A percentile compares a stretch with the other conserved stretches of the same genome.
Evolutionary conservation across 768 basidiomycete genomes (phyloP).

Genomic region (Tricholomella constricta): DNA sequence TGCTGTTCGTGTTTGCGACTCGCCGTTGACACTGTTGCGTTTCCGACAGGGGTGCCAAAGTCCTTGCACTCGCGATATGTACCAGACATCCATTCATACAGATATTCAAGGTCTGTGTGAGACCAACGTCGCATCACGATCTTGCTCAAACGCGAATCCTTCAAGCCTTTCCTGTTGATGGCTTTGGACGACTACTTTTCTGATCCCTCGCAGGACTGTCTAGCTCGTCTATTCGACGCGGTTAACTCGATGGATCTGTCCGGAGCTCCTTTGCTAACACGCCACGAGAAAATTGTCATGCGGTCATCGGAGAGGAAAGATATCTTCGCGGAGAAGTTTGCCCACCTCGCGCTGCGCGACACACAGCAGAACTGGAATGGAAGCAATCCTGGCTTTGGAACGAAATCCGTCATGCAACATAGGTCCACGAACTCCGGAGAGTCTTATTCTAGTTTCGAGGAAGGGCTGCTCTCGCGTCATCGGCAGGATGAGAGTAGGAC

Average conservation of each 20-base stretch:
- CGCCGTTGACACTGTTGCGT: constrained; percentile 1
- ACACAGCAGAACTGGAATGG: constrained; percentile 30
- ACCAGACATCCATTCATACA: constrained; percentile 94
- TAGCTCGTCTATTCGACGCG: constrained; percentile 88
- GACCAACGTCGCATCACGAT: neutral
- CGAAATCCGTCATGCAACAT: constrained; percentile 36
- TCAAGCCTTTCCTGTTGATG: constrained; percentile 86
- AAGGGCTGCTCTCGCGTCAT: constrained; percentile 55
- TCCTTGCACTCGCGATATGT: constrained; percentile 93
- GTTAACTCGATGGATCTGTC: constrained; percentile 90
- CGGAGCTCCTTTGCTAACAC: constrained; percentile 74
- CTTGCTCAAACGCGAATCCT: neutral
- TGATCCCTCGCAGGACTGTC: constrained; percentile 86
- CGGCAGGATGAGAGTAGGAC: constrained; percentile 38
- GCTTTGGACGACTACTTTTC: constrained; percentile 95
- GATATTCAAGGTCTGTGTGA: constrained; percentile 76
- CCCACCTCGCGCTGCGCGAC: constrained; percentile 28
- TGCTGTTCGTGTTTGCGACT: constrained; percentile 18
- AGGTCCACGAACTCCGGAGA: constrained; percentile 57
- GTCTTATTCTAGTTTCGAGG: constrained; percentile 72
- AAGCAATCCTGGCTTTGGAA: constrained; percentile 22
- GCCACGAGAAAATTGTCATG: constrained; percentile 86
- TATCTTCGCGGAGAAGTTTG: constrained; percentile 85
- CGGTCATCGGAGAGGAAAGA: constrained; percentile 90
- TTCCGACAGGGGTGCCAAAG: constrained; percentile 77